Evolutionary conservation across 352 stramenopile genomes (phyloP).

Genomic region (Phytophthora citricola): DNA sequence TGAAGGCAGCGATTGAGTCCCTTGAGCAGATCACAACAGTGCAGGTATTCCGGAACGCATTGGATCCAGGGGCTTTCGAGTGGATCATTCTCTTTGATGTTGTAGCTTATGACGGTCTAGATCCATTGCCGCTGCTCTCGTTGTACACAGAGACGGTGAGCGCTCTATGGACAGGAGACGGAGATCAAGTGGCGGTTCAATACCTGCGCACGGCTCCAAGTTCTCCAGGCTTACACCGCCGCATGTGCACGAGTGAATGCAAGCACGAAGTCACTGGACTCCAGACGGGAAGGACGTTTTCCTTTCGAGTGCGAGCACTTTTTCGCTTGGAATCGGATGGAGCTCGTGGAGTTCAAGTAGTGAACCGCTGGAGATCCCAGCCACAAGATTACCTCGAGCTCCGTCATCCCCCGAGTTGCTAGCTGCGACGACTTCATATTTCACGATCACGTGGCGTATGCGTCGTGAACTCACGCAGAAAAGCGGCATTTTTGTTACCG

Average conservation of each 20-base stretch:
- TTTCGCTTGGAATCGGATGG: slow-evolving; percentile 39
- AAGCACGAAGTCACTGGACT: slow-evolving; percentile 28
- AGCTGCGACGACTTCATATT: slow-evolving; percentile 27
- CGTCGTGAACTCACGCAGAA: slow-evolving; percentile 23
- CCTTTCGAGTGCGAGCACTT: slow-evolving; percentile 60
- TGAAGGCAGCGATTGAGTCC: slow-evolving; percentile 77
- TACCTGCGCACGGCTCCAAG: slow-evolving; percentile 35
- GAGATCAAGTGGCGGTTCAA: slow-evolving; percentile 62
- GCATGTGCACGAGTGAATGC: slow-evolving; percentile 36
- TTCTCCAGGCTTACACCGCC: slow-evolving; percentile 21
- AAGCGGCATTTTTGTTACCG: slow-evolving; percentile 19
- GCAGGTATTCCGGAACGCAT: slow-evolving; percentile 51
- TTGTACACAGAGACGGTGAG: slow-evolving; percentile 64
- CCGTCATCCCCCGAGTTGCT: slow-evolving; percentile 55
- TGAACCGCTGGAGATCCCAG: slow-evolving; percentile 39
- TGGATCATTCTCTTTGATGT: slow-evolving; percentile 70
- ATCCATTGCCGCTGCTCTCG: slow-evolving; percentile 47
- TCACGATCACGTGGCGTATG: slow-evolving; percentile 61
- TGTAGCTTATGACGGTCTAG: slow-evolving; percentile 14
- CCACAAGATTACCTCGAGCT: slow-evolving; percentile 45
- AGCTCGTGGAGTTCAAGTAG: slow-evolving; percentile 63
- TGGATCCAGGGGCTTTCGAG: slow-evolving; percentile 42
- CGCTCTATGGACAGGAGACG: slow-evolving; percentile 48
- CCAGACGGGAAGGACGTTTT: slow-evolving; percentile 38
- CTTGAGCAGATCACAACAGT: slow-evolving; percentile 73